phyloP scores from a whole-genome alignment of 257 asterid genomes.

The Eucommia ulmoides region DNA sequence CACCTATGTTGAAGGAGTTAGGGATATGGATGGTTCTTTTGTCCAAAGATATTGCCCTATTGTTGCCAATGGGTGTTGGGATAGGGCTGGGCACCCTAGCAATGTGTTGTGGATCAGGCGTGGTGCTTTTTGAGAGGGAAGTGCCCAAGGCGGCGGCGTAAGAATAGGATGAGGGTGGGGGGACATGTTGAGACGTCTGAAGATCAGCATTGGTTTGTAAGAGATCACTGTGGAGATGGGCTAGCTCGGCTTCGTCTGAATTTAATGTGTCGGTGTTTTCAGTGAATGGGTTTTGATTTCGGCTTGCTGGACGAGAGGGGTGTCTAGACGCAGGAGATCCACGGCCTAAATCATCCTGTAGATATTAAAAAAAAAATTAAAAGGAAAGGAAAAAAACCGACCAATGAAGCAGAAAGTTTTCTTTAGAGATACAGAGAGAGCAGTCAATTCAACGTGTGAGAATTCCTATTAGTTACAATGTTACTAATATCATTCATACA shows the following conservation, averaged over 20 bases:
- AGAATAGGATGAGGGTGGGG: conserved; percentile 4
- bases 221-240: conserved; percentile 7
- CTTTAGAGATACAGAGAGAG: too few species aligned
- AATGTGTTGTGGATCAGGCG: conserved; percentile 11
- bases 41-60: conserved; percentile 5
- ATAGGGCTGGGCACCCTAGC: conserved; percentile 15
- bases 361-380: too few species aligned
- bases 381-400: too few species aligned
- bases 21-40: conserved; percentile 9
- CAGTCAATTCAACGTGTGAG: too few species aligned
- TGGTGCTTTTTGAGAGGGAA: conserved; percentile 16
- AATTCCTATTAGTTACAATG: too few species aligned
- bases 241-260: conserved; percentile 9
- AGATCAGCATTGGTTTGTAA: neutral
- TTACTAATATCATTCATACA: too few species aligned
- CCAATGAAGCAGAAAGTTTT: too few species aligned
- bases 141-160: conserved; percentile 20
- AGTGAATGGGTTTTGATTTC: conserved; percentile 6
- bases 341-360: conserved; percentile 13
- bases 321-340: conserved; percentile 4
- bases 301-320: conserved; percentile 12
- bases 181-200: neutral
- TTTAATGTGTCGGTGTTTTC: conserved; percentile 7
- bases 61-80: conserved; percentile 10
- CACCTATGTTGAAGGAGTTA: conserved; percentile 6